Base-by-base conservation (phyloP, 257 asterid genomes). In the Lithospermum erythrorhizon region DNA sequence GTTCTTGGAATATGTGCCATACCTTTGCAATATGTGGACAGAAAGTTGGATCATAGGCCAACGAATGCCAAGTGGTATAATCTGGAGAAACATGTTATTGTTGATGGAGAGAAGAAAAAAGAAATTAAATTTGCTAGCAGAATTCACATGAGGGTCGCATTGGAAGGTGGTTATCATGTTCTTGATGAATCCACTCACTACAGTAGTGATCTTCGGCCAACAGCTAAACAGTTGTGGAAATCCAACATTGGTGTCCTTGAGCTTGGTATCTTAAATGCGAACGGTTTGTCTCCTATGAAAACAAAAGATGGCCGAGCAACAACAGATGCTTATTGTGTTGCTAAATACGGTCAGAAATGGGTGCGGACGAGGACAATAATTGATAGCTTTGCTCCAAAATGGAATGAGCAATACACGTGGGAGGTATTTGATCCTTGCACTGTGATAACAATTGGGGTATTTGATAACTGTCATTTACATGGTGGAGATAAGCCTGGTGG, bases 321-420 rank as follows among this genome's bases (percentile, higher is more conserved):
- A 0, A 86, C 95, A 0, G 95, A 86, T 69, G 95, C 95, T 11
- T 86, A 86, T 51, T 86, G 89, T 69, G 95, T 83, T 29, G 88
- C 91, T 22, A 86, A 83, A 64, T 86, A 83, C 19, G 91, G 88
- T 9, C 76, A 72, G 62, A 86, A 86, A 65, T 83, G 91, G 95
- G 78, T 83, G 0, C 51, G 95, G 65, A 83, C 91, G 0, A 79
- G 88, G 76, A 86, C 95, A 8, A 81, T 86, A 48, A 70, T 81
- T 1, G 91, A 83, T 73, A 79, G 88, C 60, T 81, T 86, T 67
- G 27, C 88, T 52, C 91, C 91, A 10, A 80, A 73, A 58, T 83
- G 95, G 95, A 86, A 85, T 2, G 90, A 85, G 64, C 95, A 85
- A 65, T 85, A 83, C 78, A 85, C 86, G 6, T 85, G 90, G 90